Conservation (phyloP, 2,329 filamentous ascomycete genomes). For the Leptodontidium sp. region DNA sequence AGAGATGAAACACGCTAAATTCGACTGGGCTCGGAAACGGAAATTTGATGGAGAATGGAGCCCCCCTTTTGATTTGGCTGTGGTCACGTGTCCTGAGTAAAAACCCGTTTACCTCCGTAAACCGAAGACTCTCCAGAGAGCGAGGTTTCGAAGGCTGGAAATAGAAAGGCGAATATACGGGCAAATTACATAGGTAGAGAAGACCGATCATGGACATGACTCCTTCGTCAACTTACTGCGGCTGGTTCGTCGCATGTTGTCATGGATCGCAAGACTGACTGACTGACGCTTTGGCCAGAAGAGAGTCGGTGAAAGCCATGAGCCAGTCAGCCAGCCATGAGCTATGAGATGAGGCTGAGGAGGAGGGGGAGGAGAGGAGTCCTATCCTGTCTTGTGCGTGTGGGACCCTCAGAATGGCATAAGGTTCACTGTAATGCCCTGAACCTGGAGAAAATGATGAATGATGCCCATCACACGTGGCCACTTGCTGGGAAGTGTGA, state of each 20-base stretch:
- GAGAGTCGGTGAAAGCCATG: background rate
- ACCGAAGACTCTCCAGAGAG: background rate
- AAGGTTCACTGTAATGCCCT: slow-evolving; percentile 2
- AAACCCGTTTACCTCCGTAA: background rate
- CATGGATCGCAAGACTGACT: background rate
- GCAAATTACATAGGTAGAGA: background rate
- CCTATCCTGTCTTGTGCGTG: too few species aligned
- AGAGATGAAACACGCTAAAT: slow-evolving; percentile 9
- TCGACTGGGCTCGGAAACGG: slow-evolving; percentile 10
- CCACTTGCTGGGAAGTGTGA: background rate
- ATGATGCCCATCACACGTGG: slow-evolving; percentile 16
- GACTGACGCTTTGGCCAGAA: slow-evolving; percentile 20
- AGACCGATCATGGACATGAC: background rate
- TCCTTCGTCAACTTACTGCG: background rate
- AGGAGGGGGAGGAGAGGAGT: background rate
- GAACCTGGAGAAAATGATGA: slow-evolving; percentile 16
- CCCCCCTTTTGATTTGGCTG: background rate
- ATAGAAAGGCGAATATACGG: slow-evolving; percentile 9
- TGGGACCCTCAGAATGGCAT: background rate
- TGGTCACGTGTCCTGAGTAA: background rate
- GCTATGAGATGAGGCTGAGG: slow-evolving; percentile 21
- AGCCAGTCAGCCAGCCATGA: background rate
- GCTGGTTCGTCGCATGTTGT: background rate
- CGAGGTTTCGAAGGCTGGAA: background rate
- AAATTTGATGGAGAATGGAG: background rate